phyloP scores from a whole-genome alignment of 257 asterid species.

The Craterostigma plantagineum region DNA sequence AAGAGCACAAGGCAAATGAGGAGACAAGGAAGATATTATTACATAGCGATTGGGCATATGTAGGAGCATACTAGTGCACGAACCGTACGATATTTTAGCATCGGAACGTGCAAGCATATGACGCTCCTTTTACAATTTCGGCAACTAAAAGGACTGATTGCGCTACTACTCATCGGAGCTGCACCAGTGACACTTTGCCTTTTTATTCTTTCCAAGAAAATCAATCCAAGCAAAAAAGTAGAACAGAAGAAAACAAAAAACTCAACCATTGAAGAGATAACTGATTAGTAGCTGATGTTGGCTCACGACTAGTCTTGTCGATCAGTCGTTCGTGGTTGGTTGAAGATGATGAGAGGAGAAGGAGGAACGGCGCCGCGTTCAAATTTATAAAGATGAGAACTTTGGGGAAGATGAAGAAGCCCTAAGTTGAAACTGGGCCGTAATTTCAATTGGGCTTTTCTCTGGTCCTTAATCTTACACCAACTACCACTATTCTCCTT shows the following conservation, averaged over 20 bases:
- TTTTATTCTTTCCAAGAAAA: too few relatives aligned
- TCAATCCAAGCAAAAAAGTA: too few relatives aligned
- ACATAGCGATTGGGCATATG: too few relatives aligned
- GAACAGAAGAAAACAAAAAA: background rate
- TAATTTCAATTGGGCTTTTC: background rate
- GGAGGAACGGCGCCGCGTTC: too few relatives aligned
- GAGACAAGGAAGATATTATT: too few relatives aligned
- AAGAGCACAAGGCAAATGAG: too few relatives aligned
- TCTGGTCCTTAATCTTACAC: background rate
- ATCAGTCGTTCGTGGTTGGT: background rate
- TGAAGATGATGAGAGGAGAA: background rate
- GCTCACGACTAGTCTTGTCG: background rate
- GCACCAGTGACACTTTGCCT: slow-evolving; percentile 25
- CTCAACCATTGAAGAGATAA: background rate
- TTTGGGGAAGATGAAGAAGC: background rate
- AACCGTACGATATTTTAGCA: slow-evolving; percentile 15
- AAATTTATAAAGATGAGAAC: background rate
- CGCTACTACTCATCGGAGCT: slow-evolving; percentile 20
- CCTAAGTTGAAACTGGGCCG: background rate
- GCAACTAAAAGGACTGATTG: slow-evolving; percentile 24
- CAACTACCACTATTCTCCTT: too few relatives aligned
- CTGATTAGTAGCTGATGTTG: background rate
- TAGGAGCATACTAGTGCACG: slow-evolving; percentile 46
- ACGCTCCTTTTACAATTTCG: slow-evolving; percentile 20
- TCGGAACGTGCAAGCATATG: slow-evolving; percentile 47